Evolutionary conservation across 2,329 filamentous ascomycete species (phyloP), one percentile per base, ranked within the genome.

Genomic region (Ilyonectria sp.): DNA sequence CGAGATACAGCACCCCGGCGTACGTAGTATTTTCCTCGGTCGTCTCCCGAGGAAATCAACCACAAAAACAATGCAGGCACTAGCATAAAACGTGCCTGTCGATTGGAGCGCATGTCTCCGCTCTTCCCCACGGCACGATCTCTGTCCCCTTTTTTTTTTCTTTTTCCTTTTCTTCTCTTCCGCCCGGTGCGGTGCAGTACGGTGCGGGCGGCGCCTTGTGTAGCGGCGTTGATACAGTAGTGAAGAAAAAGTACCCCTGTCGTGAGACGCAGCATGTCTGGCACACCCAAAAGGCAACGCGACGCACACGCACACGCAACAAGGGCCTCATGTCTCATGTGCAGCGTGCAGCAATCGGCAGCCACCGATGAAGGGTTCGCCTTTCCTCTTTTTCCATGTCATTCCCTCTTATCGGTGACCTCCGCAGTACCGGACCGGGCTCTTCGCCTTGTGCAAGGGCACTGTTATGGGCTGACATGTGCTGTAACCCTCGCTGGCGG

Each of bases 251-350:
- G n/a, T 23, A 54, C 37, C 55, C 46, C 33, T 60, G 57, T 52
- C 40, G 47, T 65, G 62, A 65, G 62, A 65, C 56, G 43, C 57
- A 17, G 17, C 49, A 43, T 54, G 62, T 60, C 62, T 60, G 50
- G 40, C 55, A 64, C 57, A 53, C 55, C 17, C 33, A 56, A 40
- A 49, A 26, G 40, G n/a, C 44, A 21, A 58, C n/a, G 44, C 40
- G 35, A 58, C 55, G 23, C 53, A 57, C 43, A 49, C 40, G 37
- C 11, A 19, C 43, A 21, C 21, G 21, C 21, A 21, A 21, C 21
- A 19, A 21, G 11, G 40, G 29, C 37, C 37, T 49, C 35, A 26
- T n/a, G 21, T 53, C 37, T 49, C 35, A 26, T n/a, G 21, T 53
- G 44, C 52, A 50, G 52, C 33, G 26, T 26, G n/a, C 54, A 47